Conservation (phyloP, 495 filamentous ascomycete genomes). For the Stereocaulon alpinum region DNA sequence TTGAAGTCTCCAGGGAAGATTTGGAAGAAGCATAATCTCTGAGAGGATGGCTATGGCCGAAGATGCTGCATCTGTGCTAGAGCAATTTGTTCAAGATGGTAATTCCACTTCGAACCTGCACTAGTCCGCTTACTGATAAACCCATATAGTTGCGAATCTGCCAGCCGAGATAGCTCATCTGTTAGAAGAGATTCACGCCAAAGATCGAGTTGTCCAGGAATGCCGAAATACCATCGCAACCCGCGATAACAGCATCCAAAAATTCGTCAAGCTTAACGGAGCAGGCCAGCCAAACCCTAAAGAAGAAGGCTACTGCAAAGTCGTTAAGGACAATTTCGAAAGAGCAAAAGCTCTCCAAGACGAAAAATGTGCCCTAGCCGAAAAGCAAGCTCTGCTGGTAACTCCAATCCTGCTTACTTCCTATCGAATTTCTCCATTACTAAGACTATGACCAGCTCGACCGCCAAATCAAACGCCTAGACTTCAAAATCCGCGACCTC, state of each 20-base stretch:
- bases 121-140: slow-evolving; percentile 11
- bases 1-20: background rate
- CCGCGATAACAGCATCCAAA: slow-evolving; percentile 74
- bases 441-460: slow-evolving; percentile 43
- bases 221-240: slow-evolving; percentile 62
- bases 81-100: slow-evolving; percentile 84
- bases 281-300: slow-evolving; percentile 75
- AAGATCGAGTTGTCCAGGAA: slow-evolving; percentile 70
- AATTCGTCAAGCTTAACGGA: slow-evolving; percentile 78
- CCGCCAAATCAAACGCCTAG: slow-evolving; percentile 78
- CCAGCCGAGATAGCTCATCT: slow-evolving; percentile 86
- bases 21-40: background rate
- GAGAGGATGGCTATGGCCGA: slow-evolving; percentile 37
- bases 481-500: slow-evolving; percentile 75
- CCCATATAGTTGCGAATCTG: slow-evolving; percentile 60
- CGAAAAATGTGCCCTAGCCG: slow-evolving; percentile 73
- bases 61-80: slow-evolving; percentile 82
- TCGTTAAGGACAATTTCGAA: slow-evolving; percentile 61
- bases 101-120: background rate
- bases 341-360: slow-evolving; percentile 64
- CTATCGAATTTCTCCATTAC: slow-evolving; percentile 7
- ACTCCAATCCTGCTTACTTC: slow-evolving; percentile 6
- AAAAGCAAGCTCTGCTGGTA: slow-evolving; percentile 62
- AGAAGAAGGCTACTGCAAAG: slow-evolving; percentile 62
- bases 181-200: slow-evolving; percentile 87